phyloP scores from a whole-genome alignment of 148 eudicot species.

The Talinum fruticosum region DNA sequence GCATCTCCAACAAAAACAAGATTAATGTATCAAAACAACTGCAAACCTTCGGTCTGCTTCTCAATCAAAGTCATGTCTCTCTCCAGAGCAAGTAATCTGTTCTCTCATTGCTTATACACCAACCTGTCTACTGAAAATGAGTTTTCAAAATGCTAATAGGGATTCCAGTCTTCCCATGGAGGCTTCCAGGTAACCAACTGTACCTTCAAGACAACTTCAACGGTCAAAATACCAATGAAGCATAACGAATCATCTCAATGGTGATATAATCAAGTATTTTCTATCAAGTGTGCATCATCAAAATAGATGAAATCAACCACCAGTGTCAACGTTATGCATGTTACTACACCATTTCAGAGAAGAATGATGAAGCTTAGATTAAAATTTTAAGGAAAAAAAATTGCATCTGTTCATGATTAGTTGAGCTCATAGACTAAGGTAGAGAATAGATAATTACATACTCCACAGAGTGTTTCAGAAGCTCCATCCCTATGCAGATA shows the following conservation, averaged over 20 bases:
- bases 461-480: background rate
- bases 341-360: background rate
- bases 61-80: background rate
- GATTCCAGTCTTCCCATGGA: background rate
- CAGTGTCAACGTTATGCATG: too few relatives aligned
- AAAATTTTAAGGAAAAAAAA: too few relatives aligned
- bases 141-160: background rate
- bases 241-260: too few relatives aligned
- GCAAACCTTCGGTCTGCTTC: conserved; percentile 26
- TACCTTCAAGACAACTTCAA: background rate
- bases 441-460: background rate
- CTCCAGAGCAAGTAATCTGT: background rate
- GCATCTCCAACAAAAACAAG: background rate
- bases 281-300: background rate
- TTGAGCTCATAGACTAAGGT: background rate
- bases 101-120: background rate
- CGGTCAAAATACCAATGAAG: background rate
- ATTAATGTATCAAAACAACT: background rate
- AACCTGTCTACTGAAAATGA: background rate
- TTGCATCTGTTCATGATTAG: background rate
- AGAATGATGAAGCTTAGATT: background rate
- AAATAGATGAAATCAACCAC: background rate
- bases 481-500: background rate
- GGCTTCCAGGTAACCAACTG: background rate
- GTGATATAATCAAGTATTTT: background rate